A percentile compares a stretch with the other conserved stretches of the same genome.
Evolutionary conservation across 1,284 basidiomycete species (phyloP).

Genomic region (Boletus smithii): DNA sequence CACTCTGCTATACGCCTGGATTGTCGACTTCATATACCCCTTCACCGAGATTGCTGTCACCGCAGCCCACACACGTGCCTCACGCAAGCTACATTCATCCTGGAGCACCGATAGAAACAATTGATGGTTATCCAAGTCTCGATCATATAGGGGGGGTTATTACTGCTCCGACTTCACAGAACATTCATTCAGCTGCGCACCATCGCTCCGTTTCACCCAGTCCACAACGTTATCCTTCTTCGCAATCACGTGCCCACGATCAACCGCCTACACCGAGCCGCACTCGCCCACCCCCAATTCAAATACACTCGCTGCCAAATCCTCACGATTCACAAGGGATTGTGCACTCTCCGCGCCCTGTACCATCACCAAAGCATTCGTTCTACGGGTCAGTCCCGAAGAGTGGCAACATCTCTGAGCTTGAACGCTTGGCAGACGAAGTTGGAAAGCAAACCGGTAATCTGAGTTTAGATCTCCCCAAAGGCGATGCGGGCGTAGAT

Average conservation of each 20-base stretch:
- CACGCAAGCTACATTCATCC: slow-evolving; percentile 7
- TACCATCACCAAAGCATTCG: slow-evolving; percentile 31
- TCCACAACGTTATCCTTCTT: slow-evolving; percentile 36
- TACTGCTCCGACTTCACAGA: slow-evolving; percentile 55
- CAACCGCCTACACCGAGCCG: slow-evolving; percentile 11
- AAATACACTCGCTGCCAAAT: slow-evolving; percentile 25
- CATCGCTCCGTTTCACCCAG: slow-evolving; percentile 60
- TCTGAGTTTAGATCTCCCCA: slow-evolving; percentile 41
- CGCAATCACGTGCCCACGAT: slow-evolving; percentile 18
- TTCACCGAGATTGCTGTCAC: slow-evolving; percentile 20
- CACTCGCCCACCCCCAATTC: slow-evolving; percentile 21
- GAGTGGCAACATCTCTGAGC: slow-evolving; percentile 56
- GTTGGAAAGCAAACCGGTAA: slow-evolving; percentile 40
- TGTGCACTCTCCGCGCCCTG: slow-evolving; percentile 31
- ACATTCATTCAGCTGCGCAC: slow-evolving; percentile 54
- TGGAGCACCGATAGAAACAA: slow-evolving; percentile 6
- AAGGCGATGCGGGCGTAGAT: slow-evolving; percentile 23
- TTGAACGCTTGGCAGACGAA: slow-evolving; percentile 67
- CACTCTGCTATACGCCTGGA: slow-evolving; percentile 12
- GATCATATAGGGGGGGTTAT: slow-evolving; percentile 57
- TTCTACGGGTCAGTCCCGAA: slow-evolving; percentile 41
- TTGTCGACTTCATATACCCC: slow-evolving; percentile 13
- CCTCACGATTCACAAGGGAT: slow-evolving; percentile 29
- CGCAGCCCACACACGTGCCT: slow-evolving; percentile 13
- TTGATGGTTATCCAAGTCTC: slow-evolving; percentile 10